Evolutionary conservation across 2,329 filamentous ascomycete genomes (phyloP).

Genomic region (Phaeosphaeriaceae sp.): DNA sequence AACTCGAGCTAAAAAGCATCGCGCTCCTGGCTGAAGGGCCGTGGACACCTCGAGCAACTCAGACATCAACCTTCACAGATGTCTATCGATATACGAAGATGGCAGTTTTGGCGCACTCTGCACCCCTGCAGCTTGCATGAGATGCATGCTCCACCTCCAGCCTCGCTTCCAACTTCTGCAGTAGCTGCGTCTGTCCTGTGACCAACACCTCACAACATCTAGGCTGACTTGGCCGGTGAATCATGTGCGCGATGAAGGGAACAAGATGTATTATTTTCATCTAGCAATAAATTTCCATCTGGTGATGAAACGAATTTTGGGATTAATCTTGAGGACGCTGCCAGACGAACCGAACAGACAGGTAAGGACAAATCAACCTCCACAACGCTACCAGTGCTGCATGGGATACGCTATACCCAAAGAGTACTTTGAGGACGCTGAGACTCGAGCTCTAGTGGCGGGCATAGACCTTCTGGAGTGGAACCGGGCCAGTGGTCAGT

Average conservation of each 20-base stretch:
- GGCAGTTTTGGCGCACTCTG: background rate
- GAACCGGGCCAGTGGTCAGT: background rate
- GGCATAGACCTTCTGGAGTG: background rate
- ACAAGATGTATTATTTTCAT: no score
- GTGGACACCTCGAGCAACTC: background rate
- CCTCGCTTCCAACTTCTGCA: background rate
- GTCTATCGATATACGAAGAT: background rate
- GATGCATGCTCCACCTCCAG: background rate
- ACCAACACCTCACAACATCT: background rate
- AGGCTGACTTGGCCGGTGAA: no score
- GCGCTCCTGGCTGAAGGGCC: background rate
- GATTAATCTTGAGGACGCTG: no score
- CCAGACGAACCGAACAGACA: no score
- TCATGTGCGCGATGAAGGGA: no score
- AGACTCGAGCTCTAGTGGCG: background rate
- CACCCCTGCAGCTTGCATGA: background rate
- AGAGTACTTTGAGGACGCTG: background rate
- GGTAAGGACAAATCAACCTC: no score
- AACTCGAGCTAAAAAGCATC: background rate
- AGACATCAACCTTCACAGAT: background rate
- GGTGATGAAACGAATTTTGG: no score
- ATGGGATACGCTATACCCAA: background rate
- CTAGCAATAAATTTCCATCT: no score
- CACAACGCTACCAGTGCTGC: no score
- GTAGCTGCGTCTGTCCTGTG: background rate